A percentile compares a stretch with the other conserved stretches of the same genome.
These are phyloP conservation scores for Apiospora aurea DNA, from an alignment of 2,329 filamentous ascomycete species.

Conservation along the genomic window DNA sequence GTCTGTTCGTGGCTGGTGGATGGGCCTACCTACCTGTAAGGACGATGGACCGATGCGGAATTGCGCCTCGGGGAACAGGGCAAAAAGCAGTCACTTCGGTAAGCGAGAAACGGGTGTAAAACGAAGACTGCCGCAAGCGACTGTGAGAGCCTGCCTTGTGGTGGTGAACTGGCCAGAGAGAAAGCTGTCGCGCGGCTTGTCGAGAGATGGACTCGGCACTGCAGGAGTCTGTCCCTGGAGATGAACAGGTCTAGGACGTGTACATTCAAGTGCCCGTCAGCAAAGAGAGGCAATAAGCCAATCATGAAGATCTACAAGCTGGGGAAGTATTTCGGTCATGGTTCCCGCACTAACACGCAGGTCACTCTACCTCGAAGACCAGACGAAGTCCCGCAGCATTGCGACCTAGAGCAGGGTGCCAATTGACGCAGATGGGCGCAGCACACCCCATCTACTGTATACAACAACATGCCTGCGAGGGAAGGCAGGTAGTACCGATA, in stretches of 20 bases:
- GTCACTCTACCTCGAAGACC: conserved; percentile 3
- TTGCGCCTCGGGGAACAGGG: neutral
- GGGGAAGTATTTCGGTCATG: conserved; percentile 12
- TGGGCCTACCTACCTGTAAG: neutral
- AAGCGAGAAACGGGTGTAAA: neutral
- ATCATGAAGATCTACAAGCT: conserved; percentile 21
- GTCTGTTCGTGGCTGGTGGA: conserved; percentile 9
- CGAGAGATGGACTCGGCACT: neutral
- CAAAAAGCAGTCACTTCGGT: neutral
- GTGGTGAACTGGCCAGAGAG: neutral
- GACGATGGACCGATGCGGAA: neutral
- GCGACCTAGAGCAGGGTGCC: conserved; percentile 6
- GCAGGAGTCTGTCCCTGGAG: neutral
- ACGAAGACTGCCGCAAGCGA: neutral
- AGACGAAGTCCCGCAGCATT: neutral
- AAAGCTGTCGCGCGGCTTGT: neutral
- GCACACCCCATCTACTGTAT: neutral
- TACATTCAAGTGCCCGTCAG: neutral
- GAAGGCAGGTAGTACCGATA: conserved; percentile 1
- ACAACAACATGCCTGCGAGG: conserved; percentile 3
- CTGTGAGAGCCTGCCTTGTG: neutral
- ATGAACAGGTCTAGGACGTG: conserved; percentile 4
- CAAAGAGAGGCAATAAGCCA: conserved; percentile 16
- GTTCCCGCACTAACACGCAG: neutral
- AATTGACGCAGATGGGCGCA: neutral